Base-by-base conservation (phyloP, 139 green algal genomes). In the Closterium sp. region DNA sequence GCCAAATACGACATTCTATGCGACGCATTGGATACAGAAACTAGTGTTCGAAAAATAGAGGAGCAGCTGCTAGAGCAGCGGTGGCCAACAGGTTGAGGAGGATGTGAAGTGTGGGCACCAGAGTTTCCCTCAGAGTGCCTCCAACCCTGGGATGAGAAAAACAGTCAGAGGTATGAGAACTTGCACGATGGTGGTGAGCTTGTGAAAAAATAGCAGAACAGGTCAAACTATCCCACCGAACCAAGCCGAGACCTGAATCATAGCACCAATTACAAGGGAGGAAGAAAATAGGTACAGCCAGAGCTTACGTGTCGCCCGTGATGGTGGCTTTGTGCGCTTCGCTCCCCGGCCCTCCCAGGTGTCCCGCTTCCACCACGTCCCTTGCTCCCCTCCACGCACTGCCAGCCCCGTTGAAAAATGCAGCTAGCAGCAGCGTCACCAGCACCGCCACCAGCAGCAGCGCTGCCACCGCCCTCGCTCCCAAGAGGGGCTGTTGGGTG, bases 61-160 rank as follows among this genome's bases (percentile, higher is more conserved):
- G 94, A 88, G 93, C 93, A 85, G 94, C 95, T 4, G 97, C 96
- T 4, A 97, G 95, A 4, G 93, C 95, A 90, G 97, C 95, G 8
- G 95, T 96, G 25, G 96, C 92, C 19, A 97, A 92, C 93, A 97
- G 95, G 90, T 97, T 97, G 55, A 97, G 97, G 0, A 97, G 91
- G 1, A 97, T 94, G 85, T 97, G 94, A 25, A 97, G 87, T 12
- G 92, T 94, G 8, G 96, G 96, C 1, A 95, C 96, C 9, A 93
- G 90, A 2, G 96, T 97, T 90, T 97, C 96, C 92, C 93, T 93
- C 16, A 91, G 90, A 33, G 91, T 90, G 16, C 93, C 91, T 3
- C 91, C 91, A 43, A 93, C 91, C 84, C 55, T 76, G 55, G 25
- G 4, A 76, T 28, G 12, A 76, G 9, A 28, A 16, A 76, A 23